Percentiles rank a stretch among this genome's conserved stretches.
Evolutionary conservation across 768 basidiomycete species (phyloP).

Genomic region (Pisolithus albus): DNA sequence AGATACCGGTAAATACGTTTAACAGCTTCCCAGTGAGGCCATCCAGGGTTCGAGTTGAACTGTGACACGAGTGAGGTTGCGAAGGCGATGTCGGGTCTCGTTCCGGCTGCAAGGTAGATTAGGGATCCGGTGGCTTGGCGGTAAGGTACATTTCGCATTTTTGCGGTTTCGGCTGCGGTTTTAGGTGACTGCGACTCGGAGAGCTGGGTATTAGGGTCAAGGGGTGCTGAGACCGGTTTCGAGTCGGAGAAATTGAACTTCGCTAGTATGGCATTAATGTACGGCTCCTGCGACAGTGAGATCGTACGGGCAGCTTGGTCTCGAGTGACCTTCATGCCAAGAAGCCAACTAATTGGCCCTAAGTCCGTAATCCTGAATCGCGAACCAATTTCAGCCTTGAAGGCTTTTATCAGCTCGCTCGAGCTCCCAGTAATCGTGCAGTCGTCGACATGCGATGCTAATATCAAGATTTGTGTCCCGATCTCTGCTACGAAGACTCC

Average conservation of each 20-base stretch:
- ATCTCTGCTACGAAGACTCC: neutral
- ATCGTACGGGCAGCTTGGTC: neutral
- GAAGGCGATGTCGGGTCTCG: constrained; percentile 12
- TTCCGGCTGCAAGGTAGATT: constrained; percentile 10
- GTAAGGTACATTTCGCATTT: neutral
- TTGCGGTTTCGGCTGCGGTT: neutral
- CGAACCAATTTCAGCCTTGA: constrained; percentile 1
- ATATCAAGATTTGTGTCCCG: neutral
- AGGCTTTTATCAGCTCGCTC: neutral
- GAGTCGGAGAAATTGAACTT: constrained; percentile 7
- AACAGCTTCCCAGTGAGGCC: constrained; percentile 9
- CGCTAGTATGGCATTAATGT: neutral
- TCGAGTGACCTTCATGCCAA: constrained; percentile 2
- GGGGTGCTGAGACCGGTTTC: neutral
- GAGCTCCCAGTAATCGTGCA: constrained; percentile 2
- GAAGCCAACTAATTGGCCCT: constrained; percentile 7
- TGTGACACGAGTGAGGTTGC: constrained; percentile 9
- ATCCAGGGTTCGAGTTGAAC: constrained; percentile 1
- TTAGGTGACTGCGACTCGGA: neutral
- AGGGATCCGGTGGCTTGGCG: constrained; percentile 1
- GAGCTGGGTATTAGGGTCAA: neutral
- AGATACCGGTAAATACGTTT: constrained; percentile 15
- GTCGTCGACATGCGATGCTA: constrained; percentile 3
- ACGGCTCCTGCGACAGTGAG: neutral
- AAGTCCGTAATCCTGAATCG: neutral